A percentile compares a stretch with the other conserved stretches of the same genome.
phyloP scores from a whole-genome alignment of 768 basidiomycete species.

The Hypsizygus marmoreus region DNA sequence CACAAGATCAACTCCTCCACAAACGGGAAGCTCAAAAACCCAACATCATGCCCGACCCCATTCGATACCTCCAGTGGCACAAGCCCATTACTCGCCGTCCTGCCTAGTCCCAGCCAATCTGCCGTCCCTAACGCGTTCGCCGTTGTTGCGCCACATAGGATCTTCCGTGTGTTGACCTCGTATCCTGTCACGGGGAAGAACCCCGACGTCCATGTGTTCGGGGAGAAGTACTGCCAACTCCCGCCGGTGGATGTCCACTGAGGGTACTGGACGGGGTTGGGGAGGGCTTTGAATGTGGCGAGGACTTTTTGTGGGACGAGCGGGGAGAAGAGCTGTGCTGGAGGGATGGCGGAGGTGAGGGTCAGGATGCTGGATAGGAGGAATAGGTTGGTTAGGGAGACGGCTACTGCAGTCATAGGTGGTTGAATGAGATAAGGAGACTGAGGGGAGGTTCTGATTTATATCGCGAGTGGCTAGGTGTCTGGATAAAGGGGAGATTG shows the following conservation, averaged over 20 bases:
- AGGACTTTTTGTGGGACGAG: conserved; percentile 61
- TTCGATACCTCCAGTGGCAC: conserved; percentile 50
- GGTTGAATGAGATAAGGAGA: not conserved
- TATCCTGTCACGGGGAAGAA: conserved; percentile 68
- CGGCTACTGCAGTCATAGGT: conserved; percentile 3
- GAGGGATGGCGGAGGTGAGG: conserved; percentile 26
- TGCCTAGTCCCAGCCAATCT: conserved; percentile 60
- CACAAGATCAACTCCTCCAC: conserved; percentile 61
- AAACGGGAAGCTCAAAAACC: conserved; percentile 72
- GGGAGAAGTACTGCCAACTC: conserved; percentile 52
- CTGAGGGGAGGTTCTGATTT: too few species aligned
- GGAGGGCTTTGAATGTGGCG: conserved; percentile 47
- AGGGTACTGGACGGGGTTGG: conserved; percentile 35
- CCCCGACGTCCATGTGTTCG: conserved; percentile 68
- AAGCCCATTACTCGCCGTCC: conserved; percentile 51
- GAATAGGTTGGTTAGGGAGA: conserved; percentile 10
- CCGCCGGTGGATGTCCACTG: conserved; percentile 57
- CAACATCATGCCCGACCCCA: conserved; percentile 65
- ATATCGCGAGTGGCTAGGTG: too few species aligned
- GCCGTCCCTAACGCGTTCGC: conserved; percentile 39
- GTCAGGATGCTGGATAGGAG: conserved; percentile 17
- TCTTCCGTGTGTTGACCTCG: conserved; percentile 54
- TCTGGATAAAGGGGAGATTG: conserved; percentile 9
- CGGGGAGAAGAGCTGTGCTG: conserved; percentile 58
- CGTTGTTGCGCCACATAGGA: conserved; percentile 44